Evolutionary conservation across 179 eudicot species (phyloP).

Genomic region (Kewa caespitosa): DNA sequence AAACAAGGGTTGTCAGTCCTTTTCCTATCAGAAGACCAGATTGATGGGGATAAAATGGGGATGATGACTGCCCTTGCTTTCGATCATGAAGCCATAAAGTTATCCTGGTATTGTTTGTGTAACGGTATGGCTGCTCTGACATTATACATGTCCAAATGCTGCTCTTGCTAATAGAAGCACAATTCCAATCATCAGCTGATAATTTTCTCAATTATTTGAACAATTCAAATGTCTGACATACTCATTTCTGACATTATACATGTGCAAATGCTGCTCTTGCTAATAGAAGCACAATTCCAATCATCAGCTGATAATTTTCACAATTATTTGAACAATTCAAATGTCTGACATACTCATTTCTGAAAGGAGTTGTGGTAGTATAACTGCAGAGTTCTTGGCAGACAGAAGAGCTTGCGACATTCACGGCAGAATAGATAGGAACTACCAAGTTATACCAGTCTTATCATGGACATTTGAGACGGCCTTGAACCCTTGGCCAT

Average conservation of each 20-base stretch:
- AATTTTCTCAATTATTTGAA: neutral
- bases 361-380: neutral
- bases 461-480: neutral
- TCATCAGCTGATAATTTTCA: neutral
- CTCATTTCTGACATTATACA: neutral
- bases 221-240: neutral
- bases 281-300: neutral
- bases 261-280: neutral
- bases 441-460: neutral
- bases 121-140: neutral
- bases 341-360: neutral
- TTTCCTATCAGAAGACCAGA: constrained; percentile 55
- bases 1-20: constrained; percentile 72
- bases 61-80: neutral
- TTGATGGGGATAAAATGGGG: neutral
- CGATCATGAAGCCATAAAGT: too few species aligned
- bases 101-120: neutral
- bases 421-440: neutral
- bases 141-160: neutral
- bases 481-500: neutral
- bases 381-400: neutral
- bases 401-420: neutral
- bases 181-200: neutral
- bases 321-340: neutral
- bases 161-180: neutral